Percentiles rank a stretch among this genome's conserved stretches.
phyloP scores from a whole-genome alignment of 2,329 filamentous ascomycete genomes.

The Epichloe baconii region DNA sequence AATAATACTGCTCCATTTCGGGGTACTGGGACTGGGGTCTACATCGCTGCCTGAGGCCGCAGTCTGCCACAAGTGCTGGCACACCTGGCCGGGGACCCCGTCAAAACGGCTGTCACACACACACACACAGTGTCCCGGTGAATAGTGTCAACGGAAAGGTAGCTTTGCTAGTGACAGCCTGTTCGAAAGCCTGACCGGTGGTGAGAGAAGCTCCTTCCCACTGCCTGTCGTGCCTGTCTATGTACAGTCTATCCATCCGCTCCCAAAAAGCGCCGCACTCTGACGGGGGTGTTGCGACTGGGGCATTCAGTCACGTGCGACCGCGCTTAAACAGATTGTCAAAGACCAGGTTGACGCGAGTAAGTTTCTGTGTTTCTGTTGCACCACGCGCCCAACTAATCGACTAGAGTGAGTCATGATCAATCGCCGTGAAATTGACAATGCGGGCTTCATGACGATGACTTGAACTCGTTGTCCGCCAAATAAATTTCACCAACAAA shows the following conservation, averaged over 20 bases:
- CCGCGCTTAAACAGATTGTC: not conserved
- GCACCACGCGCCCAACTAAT: not conserved
- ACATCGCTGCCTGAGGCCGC: slow-evolving; percentile 9
- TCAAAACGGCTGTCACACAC: not conserved
- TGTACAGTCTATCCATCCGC: no score
- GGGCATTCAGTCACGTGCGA: slow-evolving; percentile 1
- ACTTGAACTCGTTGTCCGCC: not conserved
- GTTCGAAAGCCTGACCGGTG: not conserved
- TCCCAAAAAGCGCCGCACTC: no score
- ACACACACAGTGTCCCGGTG: not conserved
- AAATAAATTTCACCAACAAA: not conserved
- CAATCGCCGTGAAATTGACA: not conserved
- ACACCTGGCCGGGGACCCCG: not conserved
- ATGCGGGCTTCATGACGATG: not conserved
- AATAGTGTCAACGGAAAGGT: not conserved
- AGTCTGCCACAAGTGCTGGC: not conserved
- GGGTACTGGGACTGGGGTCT: slow-evolving; percentile 1
- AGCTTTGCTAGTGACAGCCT: not conserved
- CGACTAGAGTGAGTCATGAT: not conserved
- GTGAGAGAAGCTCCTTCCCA: not conserved
- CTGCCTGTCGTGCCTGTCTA: no score
- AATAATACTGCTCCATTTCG: slow-evolving; percentile 1
- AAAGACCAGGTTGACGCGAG: not conserved
- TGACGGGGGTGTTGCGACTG: not conserved
- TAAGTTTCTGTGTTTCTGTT: not conserved